phyloP scores from a whole-genome alignment of 441 rosid genomes.

The Adansonia rubrostipa region DNA sequence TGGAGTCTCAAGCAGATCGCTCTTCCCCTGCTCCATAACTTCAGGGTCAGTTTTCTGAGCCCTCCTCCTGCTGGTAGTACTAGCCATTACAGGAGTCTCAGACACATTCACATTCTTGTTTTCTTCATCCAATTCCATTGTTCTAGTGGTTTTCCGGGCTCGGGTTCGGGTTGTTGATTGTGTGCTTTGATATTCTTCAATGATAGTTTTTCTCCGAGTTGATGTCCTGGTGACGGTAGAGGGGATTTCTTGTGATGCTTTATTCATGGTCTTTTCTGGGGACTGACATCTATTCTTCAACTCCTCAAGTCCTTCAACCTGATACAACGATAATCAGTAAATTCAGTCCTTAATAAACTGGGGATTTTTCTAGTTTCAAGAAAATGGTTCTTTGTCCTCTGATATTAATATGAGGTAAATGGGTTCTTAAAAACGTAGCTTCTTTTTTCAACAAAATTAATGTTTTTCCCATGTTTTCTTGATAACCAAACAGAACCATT shows the following conservation, averaged over 20 bases:
- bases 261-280: slow-evolving; percentile 43
- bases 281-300: slow-evolving; percentile 46
- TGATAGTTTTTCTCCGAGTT: slow-evolving; percentile 50
- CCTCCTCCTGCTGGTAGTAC: slow-evolving; percentile 40
- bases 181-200: slow-evolving; percentile 52
- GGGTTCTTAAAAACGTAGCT: not conserved
- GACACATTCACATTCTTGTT: slow-evolving; percentile 38
- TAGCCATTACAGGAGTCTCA: slow-evolving; percentile 45
- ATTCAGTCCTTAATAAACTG: no score
- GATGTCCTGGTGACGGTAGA: slow-evolving; percentile 54
- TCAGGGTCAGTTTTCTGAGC: slow-evolving; percentile 27
- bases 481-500: not conserved
- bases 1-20: slow-evolving; percentile 39
- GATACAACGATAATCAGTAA: not conserved
- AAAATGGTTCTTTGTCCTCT: not conserved
- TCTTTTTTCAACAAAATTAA: not conserved
- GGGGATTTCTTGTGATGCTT: slow-evolving; percentile 38
- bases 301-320: slow-evolving; percentile 91
- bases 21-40: slow-evolving; percentile 26
- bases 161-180: slow-evolving; percentile 45
- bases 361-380: not conserved
- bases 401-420: not conserved
- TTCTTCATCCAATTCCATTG: slow-evolving; percentile 50
- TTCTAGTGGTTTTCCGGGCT: slow-evolving; percentile 46
- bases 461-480: not conserved